Base-by-base conservation (phyloP, 805 yeast genomes). In the Saccharomyces mikatae region DNA sequence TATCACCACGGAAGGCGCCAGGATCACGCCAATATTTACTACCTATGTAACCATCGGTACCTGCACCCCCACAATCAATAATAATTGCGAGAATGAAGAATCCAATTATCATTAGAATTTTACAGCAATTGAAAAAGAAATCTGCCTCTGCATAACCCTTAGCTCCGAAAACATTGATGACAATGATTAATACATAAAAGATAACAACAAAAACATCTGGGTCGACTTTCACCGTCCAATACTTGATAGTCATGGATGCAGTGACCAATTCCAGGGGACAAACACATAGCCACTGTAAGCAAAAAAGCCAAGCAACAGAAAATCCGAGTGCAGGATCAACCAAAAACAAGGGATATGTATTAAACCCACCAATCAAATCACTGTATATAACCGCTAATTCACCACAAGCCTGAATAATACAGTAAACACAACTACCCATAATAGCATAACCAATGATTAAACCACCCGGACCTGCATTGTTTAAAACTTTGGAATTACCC, bases 231-330 rank as follows among this genome's bases (percentile, higher is more conserved):
- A 68, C 59, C 26, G 74, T 71, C 87, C 87, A 82, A 62, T 70
- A 82, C 61, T 75, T 70, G 50, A 82, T 74, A 3, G 83, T 75
- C 60, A 82, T 74, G 10, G 84, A 76, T 2, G 86, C 84, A 2
- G 86, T 84, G 31, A 81, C 83, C 53, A 84, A 72, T 63, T 85
- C 90, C 56, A 84, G 71, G 0, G 90, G 89, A 54, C 84, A 72
- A 26, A 83, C 76, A 50, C 83, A 82, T 24, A 84, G 70, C 82
- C 83, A 81, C 67, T 82, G 86, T 58, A 84, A 67, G 54, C 80
- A 80, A 63, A 85, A 85, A 66, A 82, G 82, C 87, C 86, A 81
- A 44, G 87, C 87, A 66, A 83, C 80, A 49, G 89, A 82, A 63
- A 85, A 85, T 0, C 89, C 89, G 66, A 83, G 74, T 24, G 86